phyloP scores from a whole-genome alignment of 1,284 basidiomycete genomes.

The Neolentinus lepideus region DNA sequence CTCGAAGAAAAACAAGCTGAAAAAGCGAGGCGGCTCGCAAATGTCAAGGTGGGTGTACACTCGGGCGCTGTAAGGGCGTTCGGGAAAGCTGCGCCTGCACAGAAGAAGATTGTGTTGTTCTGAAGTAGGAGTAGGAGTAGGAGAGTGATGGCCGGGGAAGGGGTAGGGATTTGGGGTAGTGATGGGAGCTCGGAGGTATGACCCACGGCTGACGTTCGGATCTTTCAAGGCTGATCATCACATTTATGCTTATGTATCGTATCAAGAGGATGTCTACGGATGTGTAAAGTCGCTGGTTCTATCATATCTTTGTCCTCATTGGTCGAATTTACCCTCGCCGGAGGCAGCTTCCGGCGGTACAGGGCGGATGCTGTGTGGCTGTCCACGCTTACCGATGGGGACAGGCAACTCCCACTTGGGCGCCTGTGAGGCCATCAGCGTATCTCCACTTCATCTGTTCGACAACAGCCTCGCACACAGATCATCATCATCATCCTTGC shows the following conservation, averaged over 20 bases:
- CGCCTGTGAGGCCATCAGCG: not conserved
- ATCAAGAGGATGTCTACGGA: not conserved
- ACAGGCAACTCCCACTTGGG: too few species aligned
- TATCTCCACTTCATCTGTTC: not conserved
- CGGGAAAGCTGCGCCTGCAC: constrained; percentile 24
- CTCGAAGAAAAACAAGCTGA: constrained; percentile 46
- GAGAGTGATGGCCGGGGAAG: not conserved
- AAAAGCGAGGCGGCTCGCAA: constrained; percentile 31
- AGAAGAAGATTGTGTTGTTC: constrained; percentile 55
- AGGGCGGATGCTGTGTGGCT: too few species aligned
- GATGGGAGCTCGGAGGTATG: not conserved
- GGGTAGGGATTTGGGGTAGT: not conserved
- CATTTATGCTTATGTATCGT: not conserved
- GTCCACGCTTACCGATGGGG: too few species aligned
- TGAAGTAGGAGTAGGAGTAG: constrained; percentile 17
- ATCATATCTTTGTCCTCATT: too few species aligned
- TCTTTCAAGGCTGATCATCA: not conserved
- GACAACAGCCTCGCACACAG: not conserved
- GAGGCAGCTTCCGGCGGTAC: too few species aligned
- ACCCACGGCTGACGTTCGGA: not conserved
- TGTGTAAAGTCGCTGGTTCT: too few species aligned
- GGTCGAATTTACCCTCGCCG: too few species aligned
- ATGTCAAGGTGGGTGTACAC: constrained; percentile 37
- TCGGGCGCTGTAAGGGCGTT: constrained; percentile 37
- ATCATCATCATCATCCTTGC: not conserved